Base-by-base conservation (phyloP, 1,284 basidiomycete genomes). In the Stygiomarasmius scandens region DNA sequence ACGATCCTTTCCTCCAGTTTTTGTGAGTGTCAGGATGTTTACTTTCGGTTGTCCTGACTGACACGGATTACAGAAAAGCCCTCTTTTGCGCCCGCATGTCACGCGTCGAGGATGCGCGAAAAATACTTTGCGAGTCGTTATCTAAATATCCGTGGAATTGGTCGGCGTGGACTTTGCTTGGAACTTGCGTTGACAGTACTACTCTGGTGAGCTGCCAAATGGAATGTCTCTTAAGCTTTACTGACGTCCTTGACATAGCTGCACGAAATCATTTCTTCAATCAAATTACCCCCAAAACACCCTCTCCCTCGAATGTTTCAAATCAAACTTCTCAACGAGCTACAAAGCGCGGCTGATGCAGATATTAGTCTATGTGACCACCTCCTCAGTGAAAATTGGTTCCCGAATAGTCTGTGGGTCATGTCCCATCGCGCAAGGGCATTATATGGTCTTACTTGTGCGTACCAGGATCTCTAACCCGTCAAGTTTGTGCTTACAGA, bases 71-170 rank as follows among this genome's bases (percentile, higher is more conserved):
- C 64, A 93, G 91, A 55, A 91, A 94, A 69, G 89, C 89, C 0
- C 72, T 96, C 9, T 86, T 96, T 62, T 82, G 95, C 50, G 86
- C 85, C 54, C 87, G 93, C 14, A 75, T 96, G 55, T 85, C 85
- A 49, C 81, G 90, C 62, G 83, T 92, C 44, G 87, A 93, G 61
- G 92, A 94, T 68, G 95, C 96, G 0, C 90, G 96, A 34, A 93
- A 95, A 67, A 86, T 81, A 63, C 83, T 89, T 8, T 76, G 98
- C 19, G 73, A 86, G 32, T 96, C 94, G 5, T 87, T 98, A 49
- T 81, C 84, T 50, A 79, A 81, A 2, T 94, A 91, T 67, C 90
- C 93, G 8, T 99, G 95, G 89, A 98, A 98, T 69, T 99, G 97
- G 96, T 93, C 92, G 24, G 82, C 89, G 3, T 99, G 97, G 96